Percentiles rank a stretch among this genome's conserved stretches.
phyloP scores from a whole-genome alignment of 495 filamentous ascomycete genomes.

The Trichoderma erinaceum region DNA sequence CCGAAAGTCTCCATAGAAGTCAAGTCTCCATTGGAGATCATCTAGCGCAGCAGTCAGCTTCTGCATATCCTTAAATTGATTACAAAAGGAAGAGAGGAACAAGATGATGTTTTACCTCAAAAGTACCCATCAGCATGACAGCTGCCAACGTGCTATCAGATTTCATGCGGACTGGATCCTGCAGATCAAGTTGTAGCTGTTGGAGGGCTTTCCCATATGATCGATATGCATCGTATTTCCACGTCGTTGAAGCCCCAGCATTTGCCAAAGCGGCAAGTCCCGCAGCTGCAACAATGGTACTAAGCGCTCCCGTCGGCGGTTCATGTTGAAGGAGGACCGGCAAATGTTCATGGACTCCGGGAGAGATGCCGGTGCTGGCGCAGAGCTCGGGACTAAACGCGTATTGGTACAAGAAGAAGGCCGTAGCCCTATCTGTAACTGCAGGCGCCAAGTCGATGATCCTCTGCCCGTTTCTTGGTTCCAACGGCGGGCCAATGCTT shows the following conservation, averaged over 20 bases:
- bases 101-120: neutral
- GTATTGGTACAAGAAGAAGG: neutral
- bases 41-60: neutral
- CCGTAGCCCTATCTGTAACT: neutral
- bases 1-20: neutral
- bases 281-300: neutral
- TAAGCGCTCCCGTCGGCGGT: neutral
- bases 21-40: neutral
- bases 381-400: neutral
- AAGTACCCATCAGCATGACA: neutral
- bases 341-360: neutral
- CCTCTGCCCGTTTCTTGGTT: no score
- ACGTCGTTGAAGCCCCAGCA: neutral
- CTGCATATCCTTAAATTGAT: neutral
- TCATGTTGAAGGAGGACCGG: neutral
- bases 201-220: neutral
- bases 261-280: neutral
- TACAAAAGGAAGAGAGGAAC: neutral
- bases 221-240: neutral
- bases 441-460: neutral
- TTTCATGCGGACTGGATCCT: neutral
- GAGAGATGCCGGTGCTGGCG: no score
- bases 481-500: neutral
- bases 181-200: neutral
- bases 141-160: neutral